Conservation (phyloP, 345 rosid species). For the Salix purpurea region DNA sequence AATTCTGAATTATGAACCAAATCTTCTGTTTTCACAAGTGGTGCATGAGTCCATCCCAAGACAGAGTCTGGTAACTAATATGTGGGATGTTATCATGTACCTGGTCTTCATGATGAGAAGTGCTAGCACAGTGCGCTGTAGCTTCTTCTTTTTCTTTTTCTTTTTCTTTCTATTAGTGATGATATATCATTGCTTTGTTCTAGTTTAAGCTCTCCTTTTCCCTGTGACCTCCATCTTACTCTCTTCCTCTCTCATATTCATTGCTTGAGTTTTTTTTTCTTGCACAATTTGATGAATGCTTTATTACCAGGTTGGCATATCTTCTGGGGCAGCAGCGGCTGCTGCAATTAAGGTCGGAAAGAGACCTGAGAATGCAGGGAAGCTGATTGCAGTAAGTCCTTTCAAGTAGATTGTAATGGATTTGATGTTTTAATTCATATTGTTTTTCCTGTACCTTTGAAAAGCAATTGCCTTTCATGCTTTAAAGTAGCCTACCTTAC, state of each 20-base stretch:
- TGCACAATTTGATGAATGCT: background rate
- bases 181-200: background rate
- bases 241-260: background rate
- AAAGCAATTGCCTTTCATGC: background rate
- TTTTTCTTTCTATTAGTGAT: background rate
- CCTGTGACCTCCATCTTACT: background rate
- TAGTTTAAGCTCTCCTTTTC: background rate
- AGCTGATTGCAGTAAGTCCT: slow-evolving; percentile 77
- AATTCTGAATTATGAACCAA: background rate
- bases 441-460: background rate
- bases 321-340: slow-evolving; percentile 96
- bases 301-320: slow-evolving; percentile 80
- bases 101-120: background rate
- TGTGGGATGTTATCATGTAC: background rate
- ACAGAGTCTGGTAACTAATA: background rate
- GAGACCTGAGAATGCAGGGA: slow-evolving; percentile 91
- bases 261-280: background rate
- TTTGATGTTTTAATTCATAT: background rate
- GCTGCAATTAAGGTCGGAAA: slow-evolving; percentile 82
- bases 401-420: slow-evolving; percentile 4
- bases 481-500: no score
- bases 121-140: background rate
- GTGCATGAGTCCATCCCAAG: background rate
- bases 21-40: background rate
- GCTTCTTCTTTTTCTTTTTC: no score